phyloP scores from a whole-genome alignment of 1,284 basidiomycete genomes.

The Puccinia sorghi region DNA sequence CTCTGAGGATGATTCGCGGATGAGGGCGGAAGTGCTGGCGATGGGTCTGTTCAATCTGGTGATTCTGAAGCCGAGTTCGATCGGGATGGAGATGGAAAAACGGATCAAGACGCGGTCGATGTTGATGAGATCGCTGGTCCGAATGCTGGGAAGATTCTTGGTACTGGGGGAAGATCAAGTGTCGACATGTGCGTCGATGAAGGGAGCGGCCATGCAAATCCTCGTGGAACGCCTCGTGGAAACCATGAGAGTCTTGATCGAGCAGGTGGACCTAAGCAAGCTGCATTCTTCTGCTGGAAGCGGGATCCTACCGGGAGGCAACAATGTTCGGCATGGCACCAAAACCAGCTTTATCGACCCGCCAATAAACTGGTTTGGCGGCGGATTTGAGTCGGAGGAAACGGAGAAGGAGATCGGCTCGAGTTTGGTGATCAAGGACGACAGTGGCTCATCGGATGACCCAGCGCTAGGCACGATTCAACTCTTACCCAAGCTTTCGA shows the following conservation, averaged over 20 bases:
- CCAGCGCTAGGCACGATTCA: not conserved
- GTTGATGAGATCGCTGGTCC: slow-evolving; percentile 18
- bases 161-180: slow-evolving; percentile 17
- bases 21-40: slow-evolving; percentile 15
- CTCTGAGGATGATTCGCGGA: slow-evolving; percentile 27
- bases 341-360: not conserved
- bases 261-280: slow-evolving; percentile 2
- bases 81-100: not conserved
- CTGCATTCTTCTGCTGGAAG: not conserved
- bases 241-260: slow-evolving; percentile 27
- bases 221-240: slow-evolving; percentile 36
- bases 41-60: slow-evolving; percentile 44
- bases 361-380: slow-evolving; percentile 36
- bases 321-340: not conserved
- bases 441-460: not conserved
- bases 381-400: slow-evolving; percentile 31
- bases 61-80: slow-evolving; percentile 9
- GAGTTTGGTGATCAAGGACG: slow-evolving; percentile 3
- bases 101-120: slow-evolving; percentile 10
- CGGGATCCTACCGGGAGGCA: not conserved
- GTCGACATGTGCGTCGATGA: slow-evolving; percentile 2
- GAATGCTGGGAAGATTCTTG: slow-evolving; percentile 16
- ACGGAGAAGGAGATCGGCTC: slow-evolving; percentile 19
- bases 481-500: slow-evolving; percentile 8
- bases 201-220: slow-evolving; percentile 12